Evolutionary conservation across 108 stramenopile genomes (phyloP), one percentile per base, ranked within the genome.

Genomic region (Skeletonema tropicum): DNA sequence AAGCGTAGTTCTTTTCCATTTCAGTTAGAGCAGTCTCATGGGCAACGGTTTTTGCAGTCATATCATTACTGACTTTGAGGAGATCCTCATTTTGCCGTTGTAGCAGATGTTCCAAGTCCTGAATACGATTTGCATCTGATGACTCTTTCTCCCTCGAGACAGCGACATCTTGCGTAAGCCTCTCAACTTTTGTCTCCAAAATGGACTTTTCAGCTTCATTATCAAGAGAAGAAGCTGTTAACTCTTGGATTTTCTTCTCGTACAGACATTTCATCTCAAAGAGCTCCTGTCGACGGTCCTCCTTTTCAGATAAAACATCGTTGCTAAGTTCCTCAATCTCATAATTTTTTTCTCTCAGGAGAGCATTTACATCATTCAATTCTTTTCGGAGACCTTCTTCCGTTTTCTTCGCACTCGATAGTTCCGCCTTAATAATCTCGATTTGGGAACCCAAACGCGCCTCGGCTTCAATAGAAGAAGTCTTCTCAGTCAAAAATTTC

Each of bases 21-120:
- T 60, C 60, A 30, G 70, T 60, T 42, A 71, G 3, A 21, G 70
- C 38, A 42, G 46, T 26, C 42, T 61, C 60, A 32, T 73, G 72
- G 1, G 29, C 48, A n/a, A 15, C 55, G 10, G 6, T 57, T 6
- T 32, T 19, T 11, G 70, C 33, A 15, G 14, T 11, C 12, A 71
- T 19, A 19, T 42, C 59, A 35, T 14, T 26, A 5, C 15, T 10
- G 17, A 64, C 41, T 26, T 42, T 71, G 25, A 58, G 30, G 13
- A 71, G 41, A 45, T 60, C 60, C 26, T 45, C 38, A 26, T 71
- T 32, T 17, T 38, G 57, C 8, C n/a, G 30, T 25, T 65, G 45
- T 5, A 73, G 72, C 19, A 73, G 46, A 2, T 19, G 48, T 5
- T 49, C 62, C 45, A 73, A 32, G 30, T 73, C 29, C 11, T 73